A percentile compares a stretch with the other conserved stretches of the same genome.
Evolutionary conservation across 768 basidiomycete genomes (phyloP).

Genomic region (Leucocoprinus leucothites): DNA sequence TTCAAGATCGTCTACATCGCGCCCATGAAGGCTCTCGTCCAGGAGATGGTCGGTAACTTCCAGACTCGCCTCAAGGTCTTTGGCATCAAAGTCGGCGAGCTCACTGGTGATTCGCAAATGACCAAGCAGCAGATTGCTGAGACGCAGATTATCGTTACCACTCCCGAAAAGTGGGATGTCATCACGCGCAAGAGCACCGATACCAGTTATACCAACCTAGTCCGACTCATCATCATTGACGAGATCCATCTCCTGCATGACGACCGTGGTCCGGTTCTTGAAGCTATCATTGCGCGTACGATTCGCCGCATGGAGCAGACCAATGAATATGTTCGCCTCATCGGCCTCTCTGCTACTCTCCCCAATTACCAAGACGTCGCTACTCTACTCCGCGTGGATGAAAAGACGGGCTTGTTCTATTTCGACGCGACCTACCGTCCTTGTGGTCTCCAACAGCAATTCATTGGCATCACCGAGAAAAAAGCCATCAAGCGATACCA

Average conservation of each 20-base stretch:
- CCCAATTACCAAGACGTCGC: conserved; percentile 99
- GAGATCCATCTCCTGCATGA: conserved; percentile 98
- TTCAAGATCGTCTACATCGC: conserved; percentile 99
- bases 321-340: conserved; percentile 85
- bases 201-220: conserved; percentile 94
- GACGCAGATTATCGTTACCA: conserved; percentile 97
- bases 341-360: conserved; percentile 95
- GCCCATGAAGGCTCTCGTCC: conserved; percentile 98
- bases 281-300: conserved; percentile 85
- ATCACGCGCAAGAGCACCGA: conserved; percentile 98
- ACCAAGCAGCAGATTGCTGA: conserved; percentile 97
- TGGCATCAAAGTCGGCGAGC: conserved; percentile 87
- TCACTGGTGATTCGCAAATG: conserved; percentile 97
- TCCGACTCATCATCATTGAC: conserved; percentile 94
- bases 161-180: conserved; percentile 99
- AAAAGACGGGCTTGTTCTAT: conserved; percentile 90
- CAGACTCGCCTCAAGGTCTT: conserved; percentile 61
- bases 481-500: conserved; percentile 99
- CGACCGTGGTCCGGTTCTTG: conserved; percentile 95
- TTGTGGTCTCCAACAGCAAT: conserved; percentile 93
- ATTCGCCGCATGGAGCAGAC: conserved; percentile 95
- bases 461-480: conserved; percentile 97
- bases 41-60: conserved; percentile 98
- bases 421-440: conserved; percentile 95
- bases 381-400: conserved; percentile 92